Base-by-base conservation (phyloP, 2,329 filamentous ascomycete species). In the Fusarium multiceps region DNA sequence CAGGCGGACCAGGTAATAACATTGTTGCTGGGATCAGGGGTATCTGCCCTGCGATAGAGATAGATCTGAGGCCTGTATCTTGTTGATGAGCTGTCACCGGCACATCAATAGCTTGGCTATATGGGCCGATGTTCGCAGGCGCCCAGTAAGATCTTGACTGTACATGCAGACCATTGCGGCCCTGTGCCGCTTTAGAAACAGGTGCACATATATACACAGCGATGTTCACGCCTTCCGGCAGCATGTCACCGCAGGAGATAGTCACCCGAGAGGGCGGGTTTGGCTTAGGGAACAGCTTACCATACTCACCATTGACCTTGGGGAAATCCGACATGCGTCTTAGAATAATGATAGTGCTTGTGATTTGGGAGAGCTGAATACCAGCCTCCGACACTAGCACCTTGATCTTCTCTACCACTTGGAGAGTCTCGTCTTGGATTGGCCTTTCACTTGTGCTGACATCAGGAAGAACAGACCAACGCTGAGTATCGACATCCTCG, bases 81-180 rank as follows among this genome's bases (percentile, higher is more conserved):
- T 63, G 57, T 7, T 55, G 37, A 10, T 55, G 50, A 14, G 59
- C 55, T 18, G 72, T 73, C 14, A 80, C 57, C 6, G 77, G 80
- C 13, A 88, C 81, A 4, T 87, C 84, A 51, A 96, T 89, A 6
- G 94, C 93, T 81, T 99, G 96, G 59, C 94, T 98, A 80, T 98
- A 98, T 0, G 96, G 96, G 0, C 96, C 96, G 56, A 99, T 98
- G 76, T 98, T 98, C 21, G 96, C 95, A 0, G 96, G 96, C 0
- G 96, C 96, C 96, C 96, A 99, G 84, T 98, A 98, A 13, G 93
- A 97, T 41, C 93, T 86, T 6, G 92, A 94, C 80, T 98, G 96
- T 8, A 99, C 94, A 78, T 99, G 96, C 2, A 98, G 86, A 1
- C 88, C 88, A 54, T 85, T 84, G 80, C 92, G 80, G 32, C 77